Conservation (phyloP, 2,329 filamentous ascomycete genomes). For the Pseudopyricularia javanii region DNA sequence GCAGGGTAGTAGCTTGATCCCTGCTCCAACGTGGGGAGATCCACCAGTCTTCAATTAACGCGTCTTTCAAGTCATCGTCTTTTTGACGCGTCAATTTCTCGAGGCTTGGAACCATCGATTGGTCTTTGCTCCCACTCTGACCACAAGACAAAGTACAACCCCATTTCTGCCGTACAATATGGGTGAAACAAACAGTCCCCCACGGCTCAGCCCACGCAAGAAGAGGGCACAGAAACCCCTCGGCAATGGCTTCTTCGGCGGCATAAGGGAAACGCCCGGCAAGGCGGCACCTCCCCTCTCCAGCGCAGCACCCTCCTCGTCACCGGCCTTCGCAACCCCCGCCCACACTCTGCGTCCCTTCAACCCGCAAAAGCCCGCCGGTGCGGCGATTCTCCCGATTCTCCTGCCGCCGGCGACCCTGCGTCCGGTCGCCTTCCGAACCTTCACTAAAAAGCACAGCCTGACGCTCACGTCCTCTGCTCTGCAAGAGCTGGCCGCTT, state of each 20-base stretch:
- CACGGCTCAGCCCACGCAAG: conserved; percentile 13
- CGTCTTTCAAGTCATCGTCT: too few relatives aligned
- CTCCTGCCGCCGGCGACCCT: conserved; percentile 78
- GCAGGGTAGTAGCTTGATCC: background rate
- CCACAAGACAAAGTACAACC: too few relatives aligned
- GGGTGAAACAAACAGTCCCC: conserved; percentile 6
- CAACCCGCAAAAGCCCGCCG: conserved; percentile 35
- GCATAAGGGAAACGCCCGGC: conserved; percentile 11
- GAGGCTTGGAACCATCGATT: too few relatives aligned
- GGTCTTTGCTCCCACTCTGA: too few relatives aligned
- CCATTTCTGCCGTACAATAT: too few relatives aligned
- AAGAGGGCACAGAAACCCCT: conserved; percentile 16
- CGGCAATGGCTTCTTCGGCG: conserved; percentile 25
- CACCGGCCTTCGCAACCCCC: conserved; percentile 81
- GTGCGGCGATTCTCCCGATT: conserved; percentile 64
- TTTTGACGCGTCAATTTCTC: too few relatives aligned
- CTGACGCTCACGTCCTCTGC: conserved; percentile 83
- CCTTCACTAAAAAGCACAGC: conserved; percentile 95
- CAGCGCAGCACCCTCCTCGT: conserved; percentile 71
- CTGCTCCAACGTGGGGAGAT: background rate
- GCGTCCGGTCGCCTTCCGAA: conserved; percentile 82
- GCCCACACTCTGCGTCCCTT: conserved; percentile 64
- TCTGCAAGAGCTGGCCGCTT: conserved; percentile 70
- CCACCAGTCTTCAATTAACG: background rate
- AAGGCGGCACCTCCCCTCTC: conserved; percentile 13